Conservation (phyloP, 2,329 filamentous ascomycete genomes). For the Magnaporthales sp. region DNA sequence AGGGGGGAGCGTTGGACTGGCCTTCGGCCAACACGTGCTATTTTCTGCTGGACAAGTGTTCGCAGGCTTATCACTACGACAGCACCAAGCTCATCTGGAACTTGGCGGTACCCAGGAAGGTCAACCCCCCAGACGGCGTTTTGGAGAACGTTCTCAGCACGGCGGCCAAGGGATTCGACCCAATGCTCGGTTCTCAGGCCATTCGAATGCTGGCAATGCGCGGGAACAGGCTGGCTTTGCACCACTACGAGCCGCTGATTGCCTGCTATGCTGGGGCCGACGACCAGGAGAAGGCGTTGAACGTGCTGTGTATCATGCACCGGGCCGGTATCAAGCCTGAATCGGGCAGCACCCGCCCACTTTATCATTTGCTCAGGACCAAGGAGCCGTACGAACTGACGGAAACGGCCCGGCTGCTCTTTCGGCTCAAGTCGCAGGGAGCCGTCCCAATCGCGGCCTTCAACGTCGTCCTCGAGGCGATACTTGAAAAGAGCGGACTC, state of each 20-base stretch:
- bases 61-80: conserved; percentile 51
- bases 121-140: conserved; percentile 34
- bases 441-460: conserved; percentile 27
- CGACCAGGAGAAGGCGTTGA: conserved; percentile 59
- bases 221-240: conserved; percentile 45
- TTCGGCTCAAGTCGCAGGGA: conserved; percentile 32
- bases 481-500: conserved; percentile 10
- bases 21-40: conserved; percentile 51
- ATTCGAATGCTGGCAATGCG: conserved; percentile 56
- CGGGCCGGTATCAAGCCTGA: conserved; percentile 50
- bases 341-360: conserved; percentile 50
- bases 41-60: conserved; percentile 68
- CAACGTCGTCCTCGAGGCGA: conserved; percentile 31
- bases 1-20: conserved; percentile 5
- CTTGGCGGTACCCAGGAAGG: conserved; percentile 36
- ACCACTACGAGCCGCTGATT: conserved; percentile 75
- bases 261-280: conserved; percentile 55
- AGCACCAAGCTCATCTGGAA: conserved; percentile 67
- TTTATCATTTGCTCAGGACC: conserved; percentile 45
- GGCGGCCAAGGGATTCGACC: conserved; percentile 61
- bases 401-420: conserved; percentile 43
- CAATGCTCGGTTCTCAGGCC: conserved; percentile 59
- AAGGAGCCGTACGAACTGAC: conserved; percentile 21
- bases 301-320: conserved; percentile 65
- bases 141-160: conserved; percentile 55